Evolutionary conservation across 2,329 filamentous ascomycete genomes (phyloP), one percentile per base, ranked within the genome.

Genomic region (Ilyonectria robusta): DNA sequence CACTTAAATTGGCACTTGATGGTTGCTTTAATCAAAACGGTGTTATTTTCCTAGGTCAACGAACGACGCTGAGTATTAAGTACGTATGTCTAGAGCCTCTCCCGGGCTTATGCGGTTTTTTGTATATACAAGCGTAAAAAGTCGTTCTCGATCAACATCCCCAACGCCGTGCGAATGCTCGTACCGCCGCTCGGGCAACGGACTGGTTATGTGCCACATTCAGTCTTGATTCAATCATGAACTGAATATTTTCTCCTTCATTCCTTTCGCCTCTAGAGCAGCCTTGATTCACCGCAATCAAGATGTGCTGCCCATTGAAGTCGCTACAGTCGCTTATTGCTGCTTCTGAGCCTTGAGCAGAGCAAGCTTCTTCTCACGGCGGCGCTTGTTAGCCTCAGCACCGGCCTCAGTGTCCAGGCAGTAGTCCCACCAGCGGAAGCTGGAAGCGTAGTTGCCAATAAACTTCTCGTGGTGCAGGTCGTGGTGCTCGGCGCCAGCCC

Each of bases 341-440:
- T 75, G 71, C 78, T 94, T 94, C 86, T 91, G 91, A 70, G 86
- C 85, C 78, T 85, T 86, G 81, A 92, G 86, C 65, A 89, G 81
- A 62, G 85, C 88, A 57, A 93, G 77, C 89, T 93, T 95, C 82
- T 86, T 90, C 82, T 96, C 94, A 67, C 94, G 89, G 78, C 95
- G 91, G 79, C 87, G 89, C 90, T 94, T 95, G 76, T 92, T 88
- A 46, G 95, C 94, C 82, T 97, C 95, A 42, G 93, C 89, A 59
- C 93, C 94, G 71, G 94, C 94, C 87, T 99, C 95, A 69, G 96
- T 99, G 83, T 98, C 95, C 73, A 98, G 88, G 75, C 91, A 81
- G 81, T 93, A 97, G 85, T 99, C 96, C 96, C 96, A 99, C 96
- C 96, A 99, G 82, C 95, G 90, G 90, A 99, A 99, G 86, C 94